Base-by-base conservation (phyloP, 2,329 filamentous ascomycete species). In the Cordyceps militaris region DNA sequence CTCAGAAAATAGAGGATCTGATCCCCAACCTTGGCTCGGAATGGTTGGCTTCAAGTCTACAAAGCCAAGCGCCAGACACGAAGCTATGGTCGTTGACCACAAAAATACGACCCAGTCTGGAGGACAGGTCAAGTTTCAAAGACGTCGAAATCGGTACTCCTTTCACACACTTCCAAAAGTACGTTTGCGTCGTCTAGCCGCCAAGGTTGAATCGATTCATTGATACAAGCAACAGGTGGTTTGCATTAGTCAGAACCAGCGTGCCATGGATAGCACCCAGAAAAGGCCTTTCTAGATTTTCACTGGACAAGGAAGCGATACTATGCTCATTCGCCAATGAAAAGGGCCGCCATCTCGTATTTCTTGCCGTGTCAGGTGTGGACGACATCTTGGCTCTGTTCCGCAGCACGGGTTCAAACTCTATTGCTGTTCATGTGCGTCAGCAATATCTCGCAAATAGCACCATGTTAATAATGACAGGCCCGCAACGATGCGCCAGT, bases 211-310 rank as follows among this genome's bases (percentile, higher is more conserved):
- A 32, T 43, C 16, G 10, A 21, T n/a, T 51, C 46, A 36, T 52
- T 60, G 14, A 56, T 19, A 56, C 50, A 16, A 14, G 47, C 4
- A 6, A 49, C 52, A 83, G 88, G 64, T 96, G 91, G 84, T 93
- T 96, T 68, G 84, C 89, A 8, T 73, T 96, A 13, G 85, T 95
- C 5, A 84, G 91, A 19, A 76, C 89, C 3, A 94, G 86, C 84
- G 81, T 80, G 34, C 87, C 91, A 1, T 97, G 93, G 93, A 75
- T 96, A 11, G 90, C 88, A 8, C 93, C 93, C n/a, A 79, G 91
- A 40, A 92, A 97, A 69, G 92, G 92, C 13, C 84, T 81, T 61
- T 71, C 75, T 3, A 74, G 74, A 0, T 88, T 96, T 58, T 73
- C 75, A 4, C 75, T 92, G 4, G 87, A 91, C 60, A 89, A 91